Base-by-base conservation (phyloP, 495 filamentous ascomycete species). In the Podospora australis region DNA sequence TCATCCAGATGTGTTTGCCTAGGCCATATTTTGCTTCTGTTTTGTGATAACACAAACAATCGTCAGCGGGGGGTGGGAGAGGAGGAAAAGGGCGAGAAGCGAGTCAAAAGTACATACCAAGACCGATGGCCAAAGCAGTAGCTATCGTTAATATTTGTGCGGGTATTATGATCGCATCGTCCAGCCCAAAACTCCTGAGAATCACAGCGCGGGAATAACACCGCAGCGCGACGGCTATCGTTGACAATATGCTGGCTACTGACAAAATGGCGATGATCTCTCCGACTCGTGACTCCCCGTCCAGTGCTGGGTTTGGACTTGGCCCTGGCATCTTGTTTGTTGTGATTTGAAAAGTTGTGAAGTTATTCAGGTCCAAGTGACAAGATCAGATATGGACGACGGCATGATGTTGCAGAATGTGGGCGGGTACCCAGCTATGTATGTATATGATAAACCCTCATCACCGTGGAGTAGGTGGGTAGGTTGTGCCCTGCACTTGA, bases 1-100 rank as follows among this genome's bases (percentile, higher is more conserved):
- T 23, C 14, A 50, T 53, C 63, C 63, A 67, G 8, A 41, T 28
- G 49, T 69, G 66, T 2, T 54, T 60, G 24, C 66, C 66, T n/a
- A 69, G 46, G 1, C 66, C 66, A 30, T 48, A 60, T 10, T 49
- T 53, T 2, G 57, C 26, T 17, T 58, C 56, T 57, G n/a, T n/a
- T n/a, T n/a, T n/a, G n/a, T n/a, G n/a, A n/a, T n/a, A n/a, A n/a
- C 26, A 3, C 2, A 7, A 17, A 5, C 34, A 17, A 14, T 16
- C 5, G 9, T 16, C 6, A 8, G 53, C 30, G 11, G 29, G 14
- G 35, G 21, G 20, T 20, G 21, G 23, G 3, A 2, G 13, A 24
- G n/a, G 10, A 14, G 21, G 8, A 13, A 13, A 6, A 10, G 9
- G 0, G 5, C 1, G 13, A 6, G 11, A n/a, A 26, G 4, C 8